A percentile compares a stretch with the other conserved stretches of the same genome.
Evolutionary conservation across 1,139 yeast genomes (phyloP).

Genomic region (Yamadazyma aaseri): DNA sequence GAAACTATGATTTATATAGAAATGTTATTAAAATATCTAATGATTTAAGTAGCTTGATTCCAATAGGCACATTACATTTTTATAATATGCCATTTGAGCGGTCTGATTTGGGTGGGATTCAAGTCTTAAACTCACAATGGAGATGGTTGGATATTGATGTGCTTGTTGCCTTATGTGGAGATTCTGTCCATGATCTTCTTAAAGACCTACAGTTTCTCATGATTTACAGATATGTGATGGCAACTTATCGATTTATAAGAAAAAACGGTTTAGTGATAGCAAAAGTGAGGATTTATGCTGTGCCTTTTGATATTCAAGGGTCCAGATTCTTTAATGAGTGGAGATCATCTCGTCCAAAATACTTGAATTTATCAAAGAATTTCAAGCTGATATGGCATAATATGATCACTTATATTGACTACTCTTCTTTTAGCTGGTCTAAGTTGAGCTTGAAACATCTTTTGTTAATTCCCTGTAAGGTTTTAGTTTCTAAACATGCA

Average conservation of each 20-base stretch:
- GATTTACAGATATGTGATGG: conserved; percentile 35
- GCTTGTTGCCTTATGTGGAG: conserved; percentile 16
- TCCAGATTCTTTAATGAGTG: conserved; percentile 29
- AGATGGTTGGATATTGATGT: conserved; percentile 48
- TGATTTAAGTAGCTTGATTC: conserved; percentile 35
- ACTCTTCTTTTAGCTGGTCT: conserved; percentile 19
- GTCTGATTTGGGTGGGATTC: conserved; percentile 27
- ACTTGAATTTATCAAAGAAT: conserved; percentile 22
- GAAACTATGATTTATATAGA: too few relatives aligned
- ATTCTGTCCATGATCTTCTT: conserved; percentile 20
- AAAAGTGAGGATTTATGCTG: conserved; percentile 46
- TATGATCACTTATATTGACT: conserved; percentile 31
- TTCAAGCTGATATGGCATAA: conserved; percentile 30
- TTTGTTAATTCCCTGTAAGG: conserved; percentile 12
- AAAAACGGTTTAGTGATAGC: conserved; percentile 16
- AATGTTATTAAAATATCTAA: conserved; percentile 32
- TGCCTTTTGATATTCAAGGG: conserved; percentile 48
- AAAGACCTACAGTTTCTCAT: conserved; percentile 41
- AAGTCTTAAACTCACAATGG: conserved; percentile 32
- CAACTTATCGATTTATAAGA: conserved; percentile 39
- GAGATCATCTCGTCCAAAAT: conserved; percentile 23
- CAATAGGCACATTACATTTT: conserved; percentile 50
- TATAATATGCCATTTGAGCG: conserved; percentile 34
- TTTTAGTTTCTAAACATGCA: background rate
- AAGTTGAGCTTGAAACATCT: conserved; percentile 5